Percentiles rank a stretch among this genome's conserved stretches.
These are phyloP conservation scores for Sicyos baderoa DNA, from an alignment of 306 rosid genomes.

Conservation along the genomic window DNA sequence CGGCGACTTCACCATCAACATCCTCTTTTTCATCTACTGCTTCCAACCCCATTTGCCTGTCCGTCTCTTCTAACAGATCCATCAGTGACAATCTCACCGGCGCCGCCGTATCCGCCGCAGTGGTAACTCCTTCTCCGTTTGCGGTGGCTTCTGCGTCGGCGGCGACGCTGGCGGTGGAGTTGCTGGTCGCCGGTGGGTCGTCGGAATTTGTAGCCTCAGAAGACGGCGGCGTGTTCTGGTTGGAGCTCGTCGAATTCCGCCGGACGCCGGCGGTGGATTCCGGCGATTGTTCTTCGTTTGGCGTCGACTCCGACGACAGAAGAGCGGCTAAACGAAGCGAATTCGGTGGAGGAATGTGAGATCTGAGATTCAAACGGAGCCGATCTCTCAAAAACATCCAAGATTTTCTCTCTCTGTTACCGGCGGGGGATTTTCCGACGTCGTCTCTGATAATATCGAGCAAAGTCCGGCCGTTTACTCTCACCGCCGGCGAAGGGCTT, in stretches of 20 bases:
- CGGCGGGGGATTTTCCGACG: conserved; percentile 23
- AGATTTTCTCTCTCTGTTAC: conserved; percentile 41
- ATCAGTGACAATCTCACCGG: conserved; percentile 63
- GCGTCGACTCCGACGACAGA: conserved; percentile 19
- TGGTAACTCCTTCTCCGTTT: conserved; percentile 15
- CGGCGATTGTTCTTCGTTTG: conserved; percentile 20
- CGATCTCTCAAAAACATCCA: conserved; percentile 73
- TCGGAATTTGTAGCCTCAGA: conserved; percentile 12
- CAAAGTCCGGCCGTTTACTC: conserved; percentile 36
- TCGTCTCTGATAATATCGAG: conserved; percentile 58
- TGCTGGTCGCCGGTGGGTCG: conserved; percentile 7
- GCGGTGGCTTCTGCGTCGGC: background rate
- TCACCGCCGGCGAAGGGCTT: conserved; percentile 23
- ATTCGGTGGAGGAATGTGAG: conserved; percentile 29
- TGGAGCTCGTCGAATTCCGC: conserved; percentile 22
- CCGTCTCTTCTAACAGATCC: conserved; percentile 78
- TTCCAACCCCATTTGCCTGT: conserved; percentile 52
- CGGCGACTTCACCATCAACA: conserved; percentile 11
- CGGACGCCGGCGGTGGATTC: background rate
- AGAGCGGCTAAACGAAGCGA: conserved; percentile 22
- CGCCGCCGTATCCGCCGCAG: conserved; percentile 16
- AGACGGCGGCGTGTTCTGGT: background rate
- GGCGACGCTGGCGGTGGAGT: too few species aligned
- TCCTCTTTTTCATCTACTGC: conserved; percentile 30
- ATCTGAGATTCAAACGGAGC: conserved; percentile 39